Conservation (phyloP, 805 yeast genomes). For the Teunomyces lycoperdinae region DNA sequence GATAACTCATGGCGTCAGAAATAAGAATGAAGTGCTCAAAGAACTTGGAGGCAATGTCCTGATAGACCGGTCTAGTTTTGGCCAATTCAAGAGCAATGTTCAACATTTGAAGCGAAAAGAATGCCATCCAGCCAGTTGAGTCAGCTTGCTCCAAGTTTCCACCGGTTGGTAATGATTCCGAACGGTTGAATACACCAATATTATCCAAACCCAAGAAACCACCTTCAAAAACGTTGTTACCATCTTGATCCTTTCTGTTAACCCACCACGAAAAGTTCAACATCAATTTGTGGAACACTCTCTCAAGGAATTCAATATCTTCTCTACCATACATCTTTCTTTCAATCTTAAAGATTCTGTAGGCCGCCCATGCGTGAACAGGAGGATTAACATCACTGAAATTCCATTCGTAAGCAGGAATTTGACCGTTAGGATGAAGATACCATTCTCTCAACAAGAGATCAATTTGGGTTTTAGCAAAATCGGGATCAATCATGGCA, state of each 20-base stretch:
- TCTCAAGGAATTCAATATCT: slow-evolving; percentile 79
- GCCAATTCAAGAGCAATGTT: slow-evolving; percentile 90
- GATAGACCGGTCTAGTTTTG: slow-evolving; percentile 79
- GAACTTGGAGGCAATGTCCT: slow-evolving; percentile 90
- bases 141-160: slow-evolving; percentile 91
- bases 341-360: slow-evolving; percentile 82
- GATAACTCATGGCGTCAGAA: slow-evolving; percentile 89
- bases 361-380: slow-evolving; percentile 95
- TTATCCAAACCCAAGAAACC: slow-evolving; percentile 92
- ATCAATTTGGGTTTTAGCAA: slow-evolving; percentile 85
- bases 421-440: slow-evolving; percentile 97
- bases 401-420: slow-evolving; percentile 97
- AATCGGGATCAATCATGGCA: slow-evolving; percentile 90
- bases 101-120: slow-evolving; percentile 85
- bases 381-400: slow-evolving; percentile 96
- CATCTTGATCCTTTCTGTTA: slow-evolving; percentile 80
- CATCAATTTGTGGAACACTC: slow-evolving; percentile 88
- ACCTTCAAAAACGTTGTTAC: slow-evolving; percentile 89
- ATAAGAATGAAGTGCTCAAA: slow-evolving; percentile 89
- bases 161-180: slow-evolving; percentile 91
- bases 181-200: slow-evolving; percentile 88
- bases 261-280: slow-evolving; percentile 98
- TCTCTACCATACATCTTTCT: slow-evolving; percentile 78
- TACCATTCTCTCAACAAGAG: slow-evolving; percentile 91
- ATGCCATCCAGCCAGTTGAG: slow-evolving; percentile 98